Evolutionary conservation across 83 land plant genomes (phyloP), one percentile per base, ranked within the genome.

Genomic region (Diphasiastrum complanatum): DNA sequence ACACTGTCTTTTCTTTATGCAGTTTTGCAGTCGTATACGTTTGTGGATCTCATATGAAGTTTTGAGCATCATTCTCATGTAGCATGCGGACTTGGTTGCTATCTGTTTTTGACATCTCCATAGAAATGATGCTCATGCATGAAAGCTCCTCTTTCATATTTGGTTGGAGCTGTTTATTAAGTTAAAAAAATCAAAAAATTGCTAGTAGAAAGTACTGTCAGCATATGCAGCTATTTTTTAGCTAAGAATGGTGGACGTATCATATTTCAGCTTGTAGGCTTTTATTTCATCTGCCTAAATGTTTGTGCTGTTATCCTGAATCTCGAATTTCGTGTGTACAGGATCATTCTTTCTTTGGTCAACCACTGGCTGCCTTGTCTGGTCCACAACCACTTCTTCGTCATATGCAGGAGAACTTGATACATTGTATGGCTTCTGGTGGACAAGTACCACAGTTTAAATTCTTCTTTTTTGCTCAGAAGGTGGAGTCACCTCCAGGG

Each of bases 391-490:
- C 77, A 2, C 82, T 95, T 28, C 68, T 89, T 8, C 71, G 77
- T 54, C 89, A 95, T 60, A 89, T 95, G 99, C 89, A 86, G 73
- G 71, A 66, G 28, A 62, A 89, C 35, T 86, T 81, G 55, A 80
- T 95, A 12, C 89, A 89, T 41, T 90, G 92, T 82, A 89, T 95
- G 55, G 99, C 99, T 31, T 89, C 96, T 0, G 99, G 99, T 47
- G 92, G 96, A 33, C 85, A 88, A 64, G 61, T 86, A 28, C 99
- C 99, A 4, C 85, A 83, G 53, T 86, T 85, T 64, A 93, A 86
- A 76, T 89, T 89, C 78, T 95, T 95, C 77, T 95, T 95, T 81
- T 89, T 79, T 70, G 97, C 93, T 43, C 99, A 95, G 66, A 75
- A 77, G 66, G 80, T 74, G 20, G 87, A 81, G 22, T 48, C 68